phyloP scores from a whole-genome alignment of 1,139 yeast genomes.

The Debaryomyces sp. region DNA sequence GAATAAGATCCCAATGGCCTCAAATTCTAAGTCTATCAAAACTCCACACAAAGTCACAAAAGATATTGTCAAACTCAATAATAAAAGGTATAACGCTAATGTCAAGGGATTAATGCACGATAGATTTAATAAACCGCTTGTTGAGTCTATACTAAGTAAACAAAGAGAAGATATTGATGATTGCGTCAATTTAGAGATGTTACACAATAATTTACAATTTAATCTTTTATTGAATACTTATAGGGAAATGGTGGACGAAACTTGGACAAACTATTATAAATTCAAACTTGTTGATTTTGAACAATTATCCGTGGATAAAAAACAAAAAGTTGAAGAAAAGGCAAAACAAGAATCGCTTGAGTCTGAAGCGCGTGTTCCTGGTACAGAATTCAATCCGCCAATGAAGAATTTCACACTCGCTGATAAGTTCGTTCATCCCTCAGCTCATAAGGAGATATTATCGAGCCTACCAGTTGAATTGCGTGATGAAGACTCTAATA shows the following conservation, averaged over 20 bases:
- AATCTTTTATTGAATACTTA: constrained; percentile 45
- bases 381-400: not conserved
- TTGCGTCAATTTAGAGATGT: constrained; percentile 44
- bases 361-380: not conserved
- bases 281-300: constrained; percentile 46
- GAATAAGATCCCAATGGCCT: constrained; percentile 32
- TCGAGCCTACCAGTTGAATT: constrained; percentile 38
- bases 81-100: constrained; percentile 26
- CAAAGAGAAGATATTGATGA: constrained; percentile 42
- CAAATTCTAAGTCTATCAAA: constrained; percentile 17
- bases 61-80: constrained; percentile 16
- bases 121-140: constrained; percentile 32
- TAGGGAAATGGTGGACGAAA: constrained; percentile 41
- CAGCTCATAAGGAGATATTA: constrained; percentile 35
- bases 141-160: constrained; percentile 30
- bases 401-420: constrained; percentile 7
- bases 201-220: constrained; percentile 47
- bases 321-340: not conserved
- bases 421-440: constrained; percentile 37
- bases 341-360: constrained; percentile 1
- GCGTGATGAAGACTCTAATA: constrained; percentile 22
- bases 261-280: constrained; percentile 43
- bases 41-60: constrained; percentile 20
- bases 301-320: constrained; percentile 22
- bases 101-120: constrained; percentile 46